A percentile compares a stretch with the other conserved stretches of the same genome.
Evolutionary conservation across 2,329 filamentous ascomycete genomes (phyloP).

Genomic region (Pleomassaria siparia): DNA sequence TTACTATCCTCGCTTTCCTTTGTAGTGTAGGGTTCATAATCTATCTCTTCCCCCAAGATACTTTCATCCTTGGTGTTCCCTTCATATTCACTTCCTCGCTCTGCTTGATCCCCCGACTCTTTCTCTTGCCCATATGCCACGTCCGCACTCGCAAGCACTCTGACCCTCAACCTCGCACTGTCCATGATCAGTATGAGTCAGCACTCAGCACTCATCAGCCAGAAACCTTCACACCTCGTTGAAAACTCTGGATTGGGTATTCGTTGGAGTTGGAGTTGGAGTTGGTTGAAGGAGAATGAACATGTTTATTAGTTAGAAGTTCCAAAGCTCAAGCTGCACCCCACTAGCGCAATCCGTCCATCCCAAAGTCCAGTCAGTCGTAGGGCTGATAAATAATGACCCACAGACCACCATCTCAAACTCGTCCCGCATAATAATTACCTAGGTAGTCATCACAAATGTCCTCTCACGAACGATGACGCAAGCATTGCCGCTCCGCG

Average conservation of each 20-base stretch:
- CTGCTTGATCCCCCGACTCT: not conserved
- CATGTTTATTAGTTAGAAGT: not conserved
- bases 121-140: not conserved
- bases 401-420: conserved; percentile 26
- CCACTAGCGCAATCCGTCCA: too few species aligned
- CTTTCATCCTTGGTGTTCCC: not conserved
- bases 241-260: too few species aligned
- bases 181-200: conserved; percentile 1
- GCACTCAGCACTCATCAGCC: too few species aligned
- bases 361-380: too few species aligned
- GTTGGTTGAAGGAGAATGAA: not conserved
- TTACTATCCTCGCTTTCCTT: too few species aligned
- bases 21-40: too few species aligned
- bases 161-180: not conserved
- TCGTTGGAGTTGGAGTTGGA: too few species aligned
- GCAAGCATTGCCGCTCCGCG: conserved; percentile 26
- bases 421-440: conserved; percentile 4
- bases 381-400: conserved; percentile 21
- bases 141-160: conserved; percentile 1
- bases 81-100: not conserved
- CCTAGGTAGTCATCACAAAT: conserved; percentile 7
- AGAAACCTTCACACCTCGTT: too few species aligned
- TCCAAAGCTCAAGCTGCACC: not conserved
- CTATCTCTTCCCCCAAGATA: not conserved
- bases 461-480: conserved; percentile 25